These are phyloP conservation scores for Sorghum bicolor DNA, from an alignment of 176 grass and related monocot genomes.

Conservation along the genomic window DNA sequence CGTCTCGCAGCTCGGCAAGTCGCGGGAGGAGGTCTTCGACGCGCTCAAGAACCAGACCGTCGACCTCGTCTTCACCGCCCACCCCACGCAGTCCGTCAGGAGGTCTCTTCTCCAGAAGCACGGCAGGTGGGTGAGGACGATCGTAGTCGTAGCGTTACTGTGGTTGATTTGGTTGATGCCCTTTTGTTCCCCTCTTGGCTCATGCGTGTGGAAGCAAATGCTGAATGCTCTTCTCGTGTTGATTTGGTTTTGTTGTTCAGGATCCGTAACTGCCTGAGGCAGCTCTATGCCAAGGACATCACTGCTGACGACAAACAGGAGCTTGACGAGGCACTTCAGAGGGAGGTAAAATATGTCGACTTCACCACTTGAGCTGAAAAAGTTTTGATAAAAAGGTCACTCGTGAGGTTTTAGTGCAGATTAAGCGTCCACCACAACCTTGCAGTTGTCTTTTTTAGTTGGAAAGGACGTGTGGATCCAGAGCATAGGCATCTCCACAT, in stretches of 20 bases:
- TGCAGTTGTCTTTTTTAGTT: neutral
- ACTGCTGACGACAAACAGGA: slow-evolving; percentile 93
- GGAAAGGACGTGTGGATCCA: neutral
- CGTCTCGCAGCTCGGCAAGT: slow-evolving; percentile 69
- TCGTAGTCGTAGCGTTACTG: neutral
- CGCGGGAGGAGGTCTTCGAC: slow-evolving; percentile 83
- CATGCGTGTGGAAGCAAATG: neutral
- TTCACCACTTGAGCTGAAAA: neutral
- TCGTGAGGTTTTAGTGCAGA: neutral
- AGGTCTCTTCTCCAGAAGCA: slow-evolving; percentile 99
- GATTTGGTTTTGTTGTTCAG: slow-evolving; percentile 43
- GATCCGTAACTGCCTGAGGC: slow-evolving; percentile 80
- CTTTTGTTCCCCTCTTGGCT: neutral
- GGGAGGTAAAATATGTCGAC: slow-evolving; percentile 59
- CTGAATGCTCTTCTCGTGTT: neutral
- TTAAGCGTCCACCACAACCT: slow-evolving; percentile 7
- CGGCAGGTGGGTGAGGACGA: slow-evolving; percentile 38
- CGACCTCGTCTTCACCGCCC: slow-evolving; percentile 95
- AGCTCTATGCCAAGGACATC: slow-evolving; percentile 87
- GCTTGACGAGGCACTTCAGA: slow-evolving; percentile 96
- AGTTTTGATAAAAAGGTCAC: neutral
- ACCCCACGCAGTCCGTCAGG: slow-evolving; percentile 86
- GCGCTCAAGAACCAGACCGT: slow-evolving; percentile 96
- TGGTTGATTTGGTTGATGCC: neutral
- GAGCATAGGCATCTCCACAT: neutral